Conservation (phyloP, 2,329 filamentous ascomycete genomes). For the Fusarium proliferatum region DNA sequence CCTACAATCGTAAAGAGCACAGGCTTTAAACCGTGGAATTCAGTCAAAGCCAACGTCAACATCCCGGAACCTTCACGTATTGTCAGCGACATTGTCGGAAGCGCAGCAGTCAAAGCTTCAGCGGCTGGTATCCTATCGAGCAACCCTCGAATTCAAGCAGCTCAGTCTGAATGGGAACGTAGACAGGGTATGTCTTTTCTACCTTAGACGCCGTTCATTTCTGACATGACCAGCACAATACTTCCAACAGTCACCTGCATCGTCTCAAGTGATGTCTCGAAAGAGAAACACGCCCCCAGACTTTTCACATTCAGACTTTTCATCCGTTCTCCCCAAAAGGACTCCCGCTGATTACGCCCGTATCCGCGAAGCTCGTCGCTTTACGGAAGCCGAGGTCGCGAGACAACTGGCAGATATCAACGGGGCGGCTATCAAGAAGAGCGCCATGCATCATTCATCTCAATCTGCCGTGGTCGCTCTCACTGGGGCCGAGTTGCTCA, state of each 20-base stretch:
- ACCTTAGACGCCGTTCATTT: background rate
- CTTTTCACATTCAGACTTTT: background rate
- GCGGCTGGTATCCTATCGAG: constrained; percentile 12
- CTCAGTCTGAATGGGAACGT: constrained; percentile 48
- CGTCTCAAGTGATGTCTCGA: background rate
- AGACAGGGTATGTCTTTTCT: constrained; percentile 7
- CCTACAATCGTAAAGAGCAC: constrained; percentile 27
- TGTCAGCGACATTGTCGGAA: constrained; percentile 39
- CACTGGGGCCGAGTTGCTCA: constrained; percentile 25
- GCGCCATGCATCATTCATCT: constrained; percentile 6
- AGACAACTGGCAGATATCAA: constrained; percentile 20
- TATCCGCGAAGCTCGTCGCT: constrained; percentile 7
- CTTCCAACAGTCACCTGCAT: background rate
- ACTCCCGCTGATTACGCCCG: constrained; percentile 14
- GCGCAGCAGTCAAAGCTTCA: constrained; percentile 2
- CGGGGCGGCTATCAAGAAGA: constrained; percentile 6
- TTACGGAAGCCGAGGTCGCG: constrained; percentile 35
- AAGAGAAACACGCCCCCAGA: constrained; percentile 28
- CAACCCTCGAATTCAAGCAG: constrained; percentile 42
- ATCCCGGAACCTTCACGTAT: constrained; percentile 31
- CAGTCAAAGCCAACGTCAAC: constrained; percentile 10
- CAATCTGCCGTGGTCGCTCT: constrained; percentile 14
- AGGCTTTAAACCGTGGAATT: constrained; percentile 32
- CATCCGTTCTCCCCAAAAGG: constrained; percentile 5
- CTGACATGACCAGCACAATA: constrained; percentile 20